Base-by-base conservation (phyloP, 2,329 filamentous ascomycete genomes). In the Fusarium algeriense region DNA sequence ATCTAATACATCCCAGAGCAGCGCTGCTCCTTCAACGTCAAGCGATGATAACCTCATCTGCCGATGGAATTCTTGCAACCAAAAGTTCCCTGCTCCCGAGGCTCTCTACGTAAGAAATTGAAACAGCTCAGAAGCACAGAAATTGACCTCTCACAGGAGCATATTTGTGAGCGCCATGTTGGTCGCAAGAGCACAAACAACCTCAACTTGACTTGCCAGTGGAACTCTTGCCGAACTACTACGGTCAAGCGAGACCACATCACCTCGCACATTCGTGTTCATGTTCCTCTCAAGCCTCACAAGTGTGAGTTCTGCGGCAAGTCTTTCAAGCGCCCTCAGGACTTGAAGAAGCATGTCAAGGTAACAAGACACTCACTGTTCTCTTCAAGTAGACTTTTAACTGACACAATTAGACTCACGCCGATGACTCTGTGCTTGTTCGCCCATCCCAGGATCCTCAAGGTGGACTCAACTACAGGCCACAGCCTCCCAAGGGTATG, bases 141-240 rank as follows among this genome's bases (percentile, higher is more conserved):
- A 38, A 54, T 30, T 74, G 20, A 73, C 55, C 23, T 46, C 26
- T n/a, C 15, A 30, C 26, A 98, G 95, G 95, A 98, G 78, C 96
- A 99, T 83, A 95, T 99, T 75, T 98, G 96, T 83, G 96, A 98
- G 81, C 93, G 94, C 79, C 96, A 99, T 86, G 95, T 99, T 80
- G 96, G 96, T 73, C 94, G 96, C 83, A 99, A 99, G 87, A 97
- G 93, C 85, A 99, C 96, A 79, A 98, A 98, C 86, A 99, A 99
- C 84, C 87, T 99, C 78, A 98, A 96, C 83, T 84, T 99, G 80
- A 98, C 94, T 59, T 99, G 96, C 84, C 93, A 97, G 81, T 99
- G 96, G 96, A 96, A 95, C 76, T 92, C 92, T 72, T 99, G 96
- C 85, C 91, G 94, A 71, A 98, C 95, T 26, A 98, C 95, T 50